Base-by-base conservation (phyloP, 2,329 filamentous ascomycete genomes). In the Cladosporium colombiae region DNA sequence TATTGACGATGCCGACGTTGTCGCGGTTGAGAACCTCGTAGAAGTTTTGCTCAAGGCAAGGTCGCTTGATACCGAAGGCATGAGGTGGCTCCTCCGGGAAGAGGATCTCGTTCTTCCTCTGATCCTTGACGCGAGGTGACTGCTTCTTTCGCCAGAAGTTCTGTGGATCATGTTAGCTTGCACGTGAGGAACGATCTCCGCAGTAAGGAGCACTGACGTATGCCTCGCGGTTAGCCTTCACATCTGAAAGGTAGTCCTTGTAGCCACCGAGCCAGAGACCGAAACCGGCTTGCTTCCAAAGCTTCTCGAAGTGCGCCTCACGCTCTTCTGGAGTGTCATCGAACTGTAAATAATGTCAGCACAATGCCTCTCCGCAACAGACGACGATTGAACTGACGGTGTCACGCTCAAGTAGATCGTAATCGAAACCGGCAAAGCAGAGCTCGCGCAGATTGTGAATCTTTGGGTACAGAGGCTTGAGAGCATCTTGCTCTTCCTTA, bases 391-490 rank as follows among this genome's bases (percentile, higher is more conserved):
- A 6, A 62, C 60, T 29, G 0, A 62, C 60, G 7, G 86, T 87
- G 50, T 83, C 82, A 66, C 82, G 83, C 70, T 87, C 79, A 5
- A 78, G 69, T 70, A 81, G 85, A 69, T 85, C 84, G 68, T 86
- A 89, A 4, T 81, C 74, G 73, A 90, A 88, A 0, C 88, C 87
- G 1, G 81, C 83, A 70, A 87, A 89, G 37, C 77, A 84, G 13
- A 77, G 82, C 71, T 85, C 79, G 2, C 86, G 83, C 37, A 79
- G 75, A 31, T 77, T 77, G 73, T 86, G 89, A 2, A 90, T 77
- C 16, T 76, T 73, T 4, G 78, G 75, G 40, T 81, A 81, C 33
- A 78, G 68, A 52, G 70, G 70, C 69, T 81, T 81, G 18, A 76
- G 73, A 1, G 72, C 71, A 27, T 85, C 77, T 70, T 89, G 84